These are phyloP conservation scores for Lepidium africanum DNA, from an alignment of 345 rosid genomes.

Conservation along the genomic window DNA sequence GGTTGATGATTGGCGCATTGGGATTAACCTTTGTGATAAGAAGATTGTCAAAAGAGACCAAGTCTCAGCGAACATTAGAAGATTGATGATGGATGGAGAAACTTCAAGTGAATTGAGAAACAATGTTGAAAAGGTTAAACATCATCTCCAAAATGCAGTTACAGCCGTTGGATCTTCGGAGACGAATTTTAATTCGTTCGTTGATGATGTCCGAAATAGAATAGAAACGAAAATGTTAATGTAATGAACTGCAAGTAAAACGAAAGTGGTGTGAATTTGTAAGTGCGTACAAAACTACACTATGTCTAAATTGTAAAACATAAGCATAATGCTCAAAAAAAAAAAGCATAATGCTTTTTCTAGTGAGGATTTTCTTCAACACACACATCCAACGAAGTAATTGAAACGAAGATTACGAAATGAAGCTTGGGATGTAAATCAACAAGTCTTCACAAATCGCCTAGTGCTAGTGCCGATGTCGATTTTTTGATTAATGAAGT, in stretches of 20 bases:
- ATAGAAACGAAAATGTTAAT: conserved; percentile 7
- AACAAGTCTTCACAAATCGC: no score
- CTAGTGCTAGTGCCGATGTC: no score
- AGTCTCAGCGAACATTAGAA: conserved; percentile 26
- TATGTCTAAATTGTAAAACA: no score
- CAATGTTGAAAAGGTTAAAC: conserved; percentile 28
- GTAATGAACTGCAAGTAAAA: not conserved
- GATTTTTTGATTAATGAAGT: no score
- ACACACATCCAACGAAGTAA: no score
- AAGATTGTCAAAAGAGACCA: conserved; percentile 30
- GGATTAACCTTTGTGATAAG: conserved; percentile 40
- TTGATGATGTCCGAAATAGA: conserved; percentile 16
- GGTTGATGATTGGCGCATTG: conserved; percentile 66
- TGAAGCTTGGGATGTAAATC: no score
- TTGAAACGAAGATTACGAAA: no score
- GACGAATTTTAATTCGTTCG: conserved; percentile 29
- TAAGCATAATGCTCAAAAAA: no score
- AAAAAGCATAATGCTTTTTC: no score
- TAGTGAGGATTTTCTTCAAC: no score
- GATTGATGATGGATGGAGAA: conserved; percentile 36
- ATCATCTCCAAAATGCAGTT: conserved; percentile 31
- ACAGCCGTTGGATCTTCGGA: conserved; percentile 37
- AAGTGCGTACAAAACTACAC: no score
- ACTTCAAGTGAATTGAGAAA: conserved; percentile 25
- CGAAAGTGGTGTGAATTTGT: no score